Evolutionary conservation across 2,329 filamentous ascomycete genomes (phyloP).

Genomic region (Diaporthe longicolla): DNA sequence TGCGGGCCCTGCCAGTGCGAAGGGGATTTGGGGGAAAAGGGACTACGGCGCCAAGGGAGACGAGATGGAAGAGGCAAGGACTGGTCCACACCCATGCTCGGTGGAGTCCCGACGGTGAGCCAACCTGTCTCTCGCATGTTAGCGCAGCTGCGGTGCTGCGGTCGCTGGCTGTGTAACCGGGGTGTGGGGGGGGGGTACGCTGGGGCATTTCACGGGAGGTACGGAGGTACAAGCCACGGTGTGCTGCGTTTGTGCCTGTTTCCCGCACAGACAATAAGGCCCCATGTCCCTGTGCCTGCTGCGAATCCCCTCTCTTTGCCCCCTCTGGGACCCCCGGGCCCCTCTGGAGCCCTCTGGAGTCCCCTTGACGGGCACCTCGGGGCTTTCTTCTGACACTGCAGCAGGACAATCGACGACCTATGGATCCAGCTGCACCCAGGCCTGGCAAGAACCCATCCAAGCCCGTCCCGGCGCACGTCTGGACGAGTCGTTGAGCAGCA

Average conservation of each 20-base stretch:
- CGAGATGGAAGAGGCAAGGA: constrained; percentile 24
- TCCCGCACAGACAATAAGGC: constrained; percentile 13
- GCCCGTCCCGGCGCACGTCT: constrained; percentile 16
- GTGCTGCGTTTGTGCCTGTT: constrained; percentile 24
- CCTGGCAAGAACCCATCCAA: constrained; percentile 1
- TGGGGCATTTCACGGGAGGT: not conserved
- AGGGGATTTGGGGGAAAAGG: constrained; percentile 7
- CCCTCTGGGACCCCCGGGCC: not conserved
- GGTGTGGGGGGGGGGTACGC: no score
- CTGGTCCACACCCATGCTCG: constrained; percentile 28
- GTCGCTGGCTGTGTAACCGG: constrained; percentile 26
- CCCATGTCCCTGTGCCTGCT: constrained; percentile 19
- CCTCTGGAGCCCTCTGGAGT: not conserved
- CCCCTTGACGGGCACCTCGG: constrained; percentile 4
- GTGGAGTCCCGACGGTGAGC: constrained; percentile 29
- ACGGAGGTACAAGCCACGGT: not conserved
- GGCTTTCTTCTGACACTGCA: not conserved
- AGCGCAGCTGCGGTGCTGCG: constrained; percentile 12
- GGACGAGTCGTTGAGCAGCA: constrained; percentile 16
- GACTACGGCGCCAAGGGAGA: constrained; percentile 32
- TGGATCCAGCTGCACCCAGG: constrained; percentile 23
- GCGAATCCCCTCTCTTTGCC: not conserved
- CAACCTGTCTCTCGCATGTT: constrained; percentile 19
- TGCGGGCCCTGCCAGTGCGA: constrained; percentile 19
- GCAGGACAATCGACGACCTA: constrained; percentile 18